Evolutionary conservation across 192 early-diverging fungal genomes (phyloP).

Genomic region (Umbelopsis vinacea): DNA sequence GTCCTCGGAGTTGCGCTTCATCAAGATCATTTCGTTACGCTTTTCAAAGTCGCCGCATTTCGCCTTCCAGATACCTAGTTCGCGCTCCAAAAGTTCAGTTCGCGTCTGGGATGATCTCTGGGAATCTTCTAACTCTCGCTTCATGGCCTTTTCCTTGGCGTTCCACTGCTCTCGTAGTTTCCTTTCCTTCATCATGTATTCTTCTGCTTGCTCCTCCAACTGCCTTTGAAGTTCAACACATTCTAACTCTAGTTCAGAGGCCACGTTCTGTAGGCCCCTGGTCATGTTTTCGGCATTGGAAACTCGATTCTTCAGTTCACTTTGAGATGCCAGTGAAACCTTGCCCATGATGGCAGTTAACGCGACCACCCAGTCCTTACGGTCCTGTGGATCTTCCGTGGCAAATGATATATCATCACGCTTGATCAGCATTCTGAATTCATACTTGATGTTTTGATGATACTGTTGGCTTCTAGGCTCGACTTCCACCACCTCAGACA

Average conservation of each 20-base stretch:
- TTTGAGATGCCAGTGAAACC: constrained; percentile 45
- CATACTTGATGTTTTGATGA: constrained; percentile 48
- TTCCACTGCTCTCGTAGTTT: constrained; percentile 9
- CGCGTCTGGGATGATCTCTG: constrained; percentile 28
- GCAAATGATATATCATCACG: constrained; percentile 52
- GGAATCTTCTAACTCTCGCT: constrained; percentile 29
- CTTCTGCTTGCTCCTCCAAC: constrained; percentile 24
- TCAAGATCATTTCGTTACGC: not conserved
- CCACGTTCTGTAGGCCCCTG: constrained; percentile 25
- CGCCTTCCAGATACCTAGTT: constrained; percentile 19
- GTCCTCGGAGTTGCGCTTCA: constrained; percentile 11
- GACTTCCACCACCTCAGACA: constrained; percentile 53
- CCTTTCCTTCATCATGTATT: not conserved
- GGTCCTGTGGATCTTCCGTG: constrained; percentile 47
- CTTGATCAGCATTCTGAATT: constrained; percentile 49
- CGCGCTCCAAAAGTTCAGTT: constrained; percentile 28
- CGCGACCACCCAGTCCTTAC: constrained; percentile 53
- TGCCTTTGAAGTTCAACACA: constrained; percentile 18
- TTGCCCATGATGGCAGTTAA: constrained; percentile 57
- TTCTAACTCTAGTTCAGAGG: constrained; percentile 28
- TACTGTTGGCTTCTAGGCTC: constrained; percentile 47
- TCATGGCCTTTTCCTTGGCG: not conserved
- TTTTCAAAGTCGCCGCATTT: constrained; percentile 30
- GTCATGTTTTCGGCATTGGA: constrained; percentile 35
- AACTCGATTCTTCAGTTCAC: constrained; percentile 46